These are phyloP conservation scores for Silene conica DNA, from an alignment of 148 eudicot species.

Conservation along the genomic window DNA sequence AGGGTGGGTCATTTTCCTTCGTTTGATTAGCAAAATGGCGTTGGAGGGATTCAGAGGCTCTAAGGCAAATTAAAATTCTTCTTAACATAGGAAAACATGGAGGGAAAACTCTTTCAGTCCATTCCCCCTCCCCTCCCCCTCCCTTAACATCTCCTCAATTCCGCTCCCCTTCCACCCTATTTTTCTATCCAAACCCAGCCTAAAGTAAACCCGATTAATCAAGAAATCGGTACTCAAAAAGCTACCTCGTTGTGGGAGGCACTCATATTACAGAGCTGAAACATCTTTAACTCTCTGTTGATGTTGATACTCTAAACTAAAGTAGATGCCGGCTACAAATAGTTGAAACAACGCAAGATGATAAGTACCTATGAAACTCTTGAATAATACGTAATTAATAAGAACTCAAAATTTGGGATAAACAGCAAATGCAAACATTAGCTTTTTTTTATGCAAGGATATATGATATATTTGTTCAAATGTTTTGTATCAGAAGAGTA, in stretches of 20 bases:
- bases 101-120: background rate
- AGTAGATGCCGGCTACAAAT: background rate
- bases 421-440: background rate
- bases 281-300: background rate
- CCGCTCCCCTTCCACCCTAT: background rate
- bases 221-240: too few species aligned
- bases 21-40: background rate
- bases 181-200: background rate
- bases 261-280: background rate
- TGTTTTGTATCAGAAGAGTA: conserved; percentile 11
- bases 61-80: background rate
- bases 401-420: background rate
- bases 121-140: background rate
- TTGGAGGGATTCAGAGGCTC: background rate
- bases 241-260: background rate
- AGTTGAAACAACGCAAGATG: background rate
- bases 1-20: background rate
- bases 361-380: background rate
- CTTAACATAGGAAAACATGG: background rate
- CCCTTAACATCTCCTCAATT: too few species aligned
- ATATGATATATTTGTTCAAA: background rate
- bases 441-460: background rate
- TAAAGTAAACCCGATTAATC: background rate
- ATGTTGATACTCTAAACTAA: background rate
- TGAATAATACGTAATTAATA: background rate